phyloP scores from a whole-genome alignment of 306 rosid species.

The Carpinus viminea region DNA sequence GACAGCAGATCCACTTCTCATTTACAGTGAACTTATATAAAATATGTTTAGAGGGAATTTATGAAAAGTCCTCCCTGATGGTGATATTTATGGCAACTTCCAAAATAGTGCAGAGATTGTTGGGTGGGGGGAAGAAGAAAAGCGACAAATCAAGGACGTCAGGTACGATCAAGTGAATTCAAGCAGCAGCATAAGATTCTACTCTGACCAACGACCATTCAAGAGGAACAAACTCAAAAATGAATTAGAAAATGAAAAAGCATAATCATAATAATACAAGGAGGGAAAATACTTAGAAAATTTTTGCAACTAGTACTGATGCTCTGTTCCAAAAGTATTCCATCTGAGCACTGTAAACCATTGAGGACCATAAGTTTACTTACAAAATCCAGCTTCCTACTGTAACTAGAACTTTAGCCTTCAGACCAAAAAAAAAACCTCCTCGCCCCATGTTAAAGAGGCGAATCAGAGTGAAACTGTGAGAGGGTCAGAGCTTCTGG shows the following conservation, averaged over 20 bases:
- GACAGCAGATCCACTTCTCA: no score
- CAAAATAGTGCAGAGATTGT: no score
- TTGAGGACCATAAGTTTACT: slow-evolving; percentile 25
- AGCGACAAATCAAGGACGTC: no score
- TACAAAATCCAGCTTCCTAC: slow-evolving; percentile 58
- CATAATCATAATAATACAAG: not conserved
- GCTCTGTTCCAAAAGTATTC: slow-evolving; percentile 36
- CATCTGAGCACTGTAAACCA: slow-evolving; percentile 10
- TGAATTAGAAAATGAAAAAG: not conserved
- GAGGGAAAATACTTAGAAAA: not conserved
- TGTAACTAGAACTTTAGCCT: slow-evolving; percentile 38
- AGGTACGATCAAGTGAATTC: no score
- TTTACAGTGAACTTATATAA: no score
- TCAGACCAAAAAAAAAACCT: slow-evolving; percentile 57
- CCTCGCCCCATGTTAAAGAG: slow-evolving; percentile 45
- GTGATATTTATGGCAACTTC: no score
- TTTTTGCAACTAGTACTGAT: slow-evolving; percentile 25
- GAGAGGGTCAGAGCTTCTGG: slow-evolving; percentile 45
- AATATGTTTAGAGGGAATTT: no score
- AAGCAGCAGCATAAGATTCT: not conserved
- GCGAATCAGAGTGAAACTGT: slow-evolving; percentile 38
- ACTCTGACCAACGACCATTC: not conserved
- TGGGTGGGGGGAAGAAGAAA: no score
- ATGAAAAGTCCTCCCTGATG: no score
- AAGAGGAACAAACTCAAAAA: not conserved